These are phyloP conservation scores for Diaporthe eres DNA, from an alignment of 2,329 filamentous ascomycete genomes.

Conservation along the genomic window DNA sequence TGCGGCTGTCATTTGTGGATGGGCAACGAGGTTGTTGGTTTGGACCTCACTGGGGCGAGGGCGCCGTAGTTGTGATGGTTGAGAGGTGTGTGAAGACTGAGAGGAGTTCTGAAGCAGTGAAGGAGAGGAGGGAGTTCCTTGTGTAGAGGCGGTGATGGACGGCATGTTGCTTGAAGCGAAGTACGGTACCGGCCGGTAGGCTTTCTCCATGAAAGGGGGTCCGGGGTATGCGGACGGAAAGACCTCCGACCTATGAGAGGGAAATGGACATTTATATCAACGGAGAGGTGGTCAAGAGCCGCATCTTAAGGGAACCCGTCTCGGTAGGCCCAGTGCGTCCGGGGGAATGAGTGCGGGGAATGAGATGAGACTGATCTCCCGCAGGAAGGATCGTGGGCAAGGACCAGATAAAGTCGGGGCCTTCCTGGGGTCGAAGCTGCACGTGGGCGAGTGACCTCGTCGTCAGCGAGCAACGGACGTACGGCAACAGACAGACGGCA, in stretches of 20 bases:
- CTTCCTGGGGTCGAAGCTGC: conserved; percentile 41
- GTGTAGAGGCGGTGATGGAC: conserved; percentile 45
- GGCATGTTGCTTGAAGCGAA: conserved; percentile 50
- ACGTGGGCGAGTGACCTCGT: conserved; percentile 41
- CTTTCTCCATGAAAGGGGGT: conserved; percentile 41
- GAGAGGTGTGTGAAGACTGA: conserved; percentile 59
- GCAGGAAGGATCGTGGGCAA: conserved; percentile 42
- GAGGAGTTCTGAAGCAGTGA: conserved; percentile 52
- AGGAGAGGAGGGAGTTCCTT: conserved; percentile 50
- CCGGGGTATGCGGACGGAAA: conserved; percentile 42
- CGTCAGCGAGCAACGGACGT: conserved; percentile 37
- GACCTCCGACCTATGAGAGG: conserved; percentile 40
- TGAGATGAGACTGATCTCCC: conserved; percentile 43
- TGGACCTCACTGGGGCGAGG: conserved; percentile 64
- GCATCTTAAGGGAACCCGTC: conserved; percentile 48
- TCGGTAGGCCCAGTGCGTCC: conserved; percentile 39
- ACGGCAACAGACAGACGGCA: conserved; percentile 34
- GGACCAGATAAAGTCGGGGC: conserved; percentile 41
- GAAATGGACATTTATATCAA: conserved; percentile 41
- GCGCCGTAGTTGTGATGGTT: conserved; percentile 56
- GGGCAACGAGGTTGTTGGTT: conserved; percentile 57
- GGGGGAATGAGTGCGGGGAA: conserved; percentile 46
- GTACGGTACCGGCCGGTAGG: conserved; percentile 38
- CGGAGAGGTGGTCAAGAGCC: conserved; percentile 45
- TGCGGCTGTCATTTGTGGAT: conserved; percentile 55